Evolutionary conservation across 1,139 yeast genomes (phyloP), one percentile per base, ranked within the genome.

Genomic region (Groenewaldozyma auringiensis): DNA sequence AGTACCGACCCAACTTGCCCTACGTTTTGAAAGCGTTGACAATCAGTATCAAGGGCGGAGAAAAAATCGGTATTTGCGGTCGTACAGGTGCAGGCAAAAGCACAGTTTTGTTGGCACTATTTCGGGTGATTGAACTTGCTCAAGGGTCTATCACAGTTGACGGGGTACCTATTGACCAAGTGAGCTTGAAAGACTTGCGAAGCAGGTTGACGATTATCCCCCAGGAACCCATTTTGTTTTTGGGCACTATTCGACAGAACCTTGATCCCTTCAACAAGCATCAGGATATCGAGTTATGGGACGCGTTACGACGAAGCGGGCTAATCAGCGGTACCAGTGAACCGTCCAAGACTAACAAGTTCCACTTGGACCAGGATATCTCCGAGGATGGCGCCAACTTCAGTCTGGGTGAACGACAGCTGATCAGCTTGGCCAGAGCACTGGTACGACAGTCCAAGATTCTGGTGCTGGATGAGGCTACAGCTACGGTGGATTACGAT

Each of bases 31-130:
- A 79, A 50, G 62, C 75, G 46, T 60, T 86, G 42, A 63, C 58
- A 18, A 57, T 81, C 33, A 45, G 51, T 2, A 53, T 81, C 11
- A 61, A 66, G 11, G 70, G 78, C 0, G 71, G 75, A 14, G 77
- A 78, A 58, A 81, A 79, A 58, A 69, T 82, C 47, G 89, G 88
- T 27, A 78, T 82, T 46, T 78, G 84, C 62, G 89, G 89, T 27
- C 73, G 88, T 55, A 82, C 89, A 1, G 89, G 89, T 46, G 87
- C 88, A 2, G 89, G 89, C 35, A 82, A 82, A 60, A 74, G 82
- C 14, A 77, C 87, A 1, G 75, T 82, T 37, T 75, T 80, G 69
- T 69, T 75, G 21, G 81, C 84, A 0, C 62, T 82, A 47, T 82
- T 75, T 63, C 69, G 89, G 47, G 64, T 82, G 37, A 64, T 72